These are phyloP conservation scores for Macaranga tanarius DNA, from an alignment of 441 rosid genomes.

Conservation along the genomic window DNA sequence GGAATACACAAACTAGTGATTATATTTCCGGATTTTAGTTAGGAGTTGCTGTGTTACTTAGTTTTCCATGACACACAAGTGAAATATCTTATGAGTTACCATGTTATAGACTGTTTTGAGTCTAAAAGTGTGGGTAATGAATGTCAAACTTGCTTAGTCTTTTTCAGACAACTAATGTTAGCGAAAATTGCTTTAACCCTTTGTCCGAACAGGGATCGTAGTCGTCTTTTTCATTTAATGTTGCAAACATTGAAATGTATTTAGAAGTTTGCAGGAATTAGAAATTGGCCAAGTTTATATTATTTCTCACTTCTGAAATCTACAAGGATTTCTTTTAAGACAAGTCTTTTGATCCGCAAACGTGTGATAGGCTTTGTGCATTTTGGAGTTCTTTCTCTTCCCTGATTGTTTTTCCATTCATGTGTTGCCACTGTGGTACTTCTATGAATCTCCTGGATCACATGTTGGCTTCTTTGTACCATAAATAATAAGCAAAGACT, in stretches of 20 bases:
- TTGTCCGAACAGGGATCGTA: not conserved
- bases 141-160: not conserved
- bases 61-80: not conserved
- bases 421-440: too few relatives aligned
- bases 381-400: too few relatives aligned
- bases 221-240: not conserved
- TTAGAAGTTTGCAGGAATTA: not conserved
- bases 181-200: not conserved
- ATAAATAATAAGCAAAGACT: too few relatives aligned
- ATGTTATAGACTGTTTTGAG: too few relatives aligned
- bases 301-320: too few relatives aligned
- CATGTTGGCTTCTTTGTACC: too few relatives aligned
- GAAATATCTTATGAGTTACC: not conserved
- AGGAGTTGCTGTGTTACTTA: not conserved
- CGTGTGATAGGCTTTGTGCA: too few relatives aligned
- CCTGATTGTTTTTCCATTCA: too few relatives aligned
- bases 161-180: not conserved
- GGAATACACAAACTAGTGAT: not conserved
- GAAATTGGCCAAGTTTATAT: not conserved
- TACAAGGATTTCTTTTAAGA: too few relatives aligned
- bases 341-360: too few relatives aligned
- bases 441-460: too few relatives aligned
- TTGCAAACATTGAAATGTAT: not conserved
- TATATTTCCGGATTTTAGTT: not conserved
- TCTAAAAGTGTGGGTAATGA: too few relatives aligned